A percentile compares a stretch with the other conserved stretches of the same genome.
Evolutionary conservation across 164 flowering plant genomes (phyloP).

Genomic region (Sextonia rubra): DNA sequence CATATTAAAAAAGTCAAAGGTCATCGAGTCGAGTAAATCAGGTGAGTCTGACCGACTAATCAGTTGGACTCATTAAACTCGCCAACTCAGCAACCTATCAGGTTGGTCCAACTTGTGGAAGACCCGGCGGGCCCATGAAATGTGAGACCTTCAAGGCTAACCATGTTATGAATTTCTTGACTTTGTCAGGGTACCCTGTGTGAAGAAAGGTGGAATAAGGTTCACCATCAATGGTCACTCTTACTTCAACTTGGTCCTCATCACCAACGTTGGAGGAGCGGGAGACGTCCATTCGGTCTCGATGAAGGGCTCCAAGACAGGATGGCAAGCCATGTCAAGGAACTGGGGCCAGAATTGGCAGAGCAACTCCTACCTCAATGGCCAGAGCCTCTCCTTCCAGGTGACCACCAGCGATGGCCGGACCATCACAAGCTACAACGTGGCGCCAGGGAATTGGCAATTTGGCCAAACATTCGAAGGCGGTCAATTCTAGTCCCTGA

Average conservation of each 20-base stretch:
- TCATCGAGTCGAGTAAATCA: neutral
- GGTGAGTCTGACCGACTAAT: neutral
- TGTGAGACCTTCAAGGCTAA: neutral
- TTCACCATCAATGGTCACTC: conserved; percentile 49
- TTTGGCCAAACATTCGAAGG: conserved; percentile 47
- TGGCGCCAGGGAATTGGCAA: conserved; percentile 37
- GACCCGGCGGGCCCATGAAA: too few species aligned
- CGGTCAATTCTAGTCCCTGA: conserved; percentile 25
- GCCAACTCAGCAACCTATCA: neutral
- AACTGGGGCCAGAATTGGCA: conserved; percentile 63
- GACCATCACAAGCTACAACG: conserved; percentile 30
- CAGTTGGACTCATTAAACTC: neutral
- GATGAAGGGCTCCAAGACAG: conserved; percentile 35
- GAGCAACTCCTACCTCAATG: conserved; percentile 34
- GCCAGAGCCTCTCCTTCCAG: conserved; percentile 46
- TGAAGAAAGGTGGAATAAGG: conserved; percentile 47
- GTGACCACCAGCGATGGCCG: conserved; percentile 46
- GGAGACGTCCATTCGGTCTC: conserved; percentile 39
- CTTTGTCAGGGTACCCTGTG: conserved; percentile 38
- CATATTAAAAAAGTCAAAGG: too few species aligned
- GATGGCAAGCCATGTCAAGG: conserved; percentile 46
- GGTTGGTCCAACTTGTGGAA: too few species aligned
- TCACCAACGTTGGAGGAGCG: conserved; percentile 46
- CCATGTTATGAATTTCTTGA: neutral
- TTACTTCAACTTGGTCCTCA: conserved; percentile 44